Conservation (phyloP, 768 basidiomycete species). For the Russula virescens region DNA sequence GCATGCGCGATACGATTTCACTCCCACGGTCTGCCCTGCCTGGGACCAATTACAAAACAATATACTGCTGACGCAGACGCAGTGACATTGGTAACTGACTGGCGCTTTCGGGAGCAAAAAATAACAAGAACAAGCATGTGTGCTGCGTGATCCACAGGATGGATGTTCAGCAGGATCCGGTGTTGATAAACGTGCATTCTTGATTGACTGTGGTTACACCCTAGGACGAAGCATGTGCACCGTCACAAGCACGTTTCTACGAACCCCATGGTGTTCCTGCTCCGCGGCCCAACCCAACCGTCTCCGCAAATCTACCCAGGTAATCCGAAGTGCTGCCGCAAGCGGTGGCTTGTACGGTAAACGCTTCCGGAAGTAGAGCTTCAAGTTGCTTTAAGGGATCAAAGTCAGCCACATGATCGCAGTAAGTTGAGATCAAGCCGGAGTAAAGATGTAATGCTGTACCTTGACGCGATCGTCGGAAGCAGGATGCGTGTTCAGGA, state of each 20-base stretch:
- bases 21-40: too few species aligned
- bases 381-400: slow-evolving; percentile 34
- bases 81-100: too few species aligned
- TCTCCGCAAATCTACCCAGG: slow-evolving; percentile 13
- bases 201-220: too few species aligned
- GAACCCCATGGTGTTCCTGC: background rate
- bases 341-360: slow-evolving; percentile 47
- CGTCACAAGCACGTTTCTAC: background rate
- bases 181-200: too few species aligned
- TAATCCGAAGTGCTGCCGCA: slow-evolving; percentile 35
- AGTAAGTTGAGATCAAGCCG: background rate
- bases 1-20: too few species aligned
- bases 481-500: slow-evolving; percentile 79
- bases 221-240: too few species aligned
- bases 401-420: background rate
- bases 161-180: too few species aligned
- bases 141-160: too few species aligned
- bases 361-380: slow-evolving; percentile 51
- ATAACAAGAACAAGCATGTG: too few species aligned
- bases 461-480: slow-evolving; percentile 69
- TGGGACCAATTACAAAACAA: too few species aligned
- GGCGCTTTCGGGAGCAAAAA: too few species aligned
- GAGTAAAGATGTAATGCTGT: background rate
- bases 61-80: too few species aligned
- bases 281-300: background rate